Evolutionary conservation across 306 rosid species (phyloP).

Genomic region (Geum urbanum): DNA sequence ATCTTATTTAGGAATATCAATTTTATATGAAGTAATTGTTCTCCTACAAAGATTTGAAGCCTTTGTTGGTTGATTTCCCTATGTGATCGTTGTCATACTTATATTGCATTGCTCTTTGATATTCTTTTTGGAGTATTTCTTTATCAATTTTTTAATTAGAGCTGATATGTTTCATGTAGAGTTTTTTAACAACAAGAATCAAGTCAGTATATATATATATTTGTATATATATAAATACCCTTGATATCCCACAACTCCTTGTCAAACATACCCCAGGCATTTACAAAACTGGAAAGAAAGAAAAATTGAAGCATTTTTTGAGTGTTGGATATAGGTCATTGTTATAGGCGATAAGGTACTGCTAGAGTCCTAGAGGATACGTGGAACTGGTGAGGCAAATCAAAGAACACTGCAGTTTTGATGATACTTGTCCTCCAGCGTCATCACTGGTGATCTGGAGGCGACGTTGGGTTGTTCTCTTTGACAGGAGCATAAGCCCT

Average conservation of each 20-base stretch:
- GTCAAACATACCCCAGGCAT: neutral
- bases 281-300: neutral
- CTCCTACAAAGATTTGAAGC: conserved; percentile 7
- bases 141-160: neutral
- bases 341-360: neutral
- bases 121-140: neutral
- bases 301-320: neutral
- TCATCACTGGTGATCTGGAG: neutral
- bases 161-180: neutral
- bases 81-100: neutral
- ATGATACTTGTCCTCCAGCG: neutral
- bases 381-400: neutral
- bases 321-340: neutral
- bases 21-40: conserved; percentile 7
- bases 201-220: no score
- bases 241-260: neutral
- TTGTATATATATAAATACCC: neutral
- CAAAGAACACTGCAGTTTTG: neutral
- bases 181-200: no score
- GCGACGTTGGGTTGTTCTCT: neutral
- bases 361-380: neutral
- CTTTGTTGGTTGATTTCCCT: conserved; percentile 15
- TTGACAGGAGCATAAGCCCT: neutral
- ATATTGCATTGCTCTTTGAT: neutral
- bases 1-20: conserved; percentile 12